A percentile compares a stretch with the other conserved stretches of the same genome.
Conservation (phyloP, 148 eudicot species). For the Euryodendron excelsum region DNA sequence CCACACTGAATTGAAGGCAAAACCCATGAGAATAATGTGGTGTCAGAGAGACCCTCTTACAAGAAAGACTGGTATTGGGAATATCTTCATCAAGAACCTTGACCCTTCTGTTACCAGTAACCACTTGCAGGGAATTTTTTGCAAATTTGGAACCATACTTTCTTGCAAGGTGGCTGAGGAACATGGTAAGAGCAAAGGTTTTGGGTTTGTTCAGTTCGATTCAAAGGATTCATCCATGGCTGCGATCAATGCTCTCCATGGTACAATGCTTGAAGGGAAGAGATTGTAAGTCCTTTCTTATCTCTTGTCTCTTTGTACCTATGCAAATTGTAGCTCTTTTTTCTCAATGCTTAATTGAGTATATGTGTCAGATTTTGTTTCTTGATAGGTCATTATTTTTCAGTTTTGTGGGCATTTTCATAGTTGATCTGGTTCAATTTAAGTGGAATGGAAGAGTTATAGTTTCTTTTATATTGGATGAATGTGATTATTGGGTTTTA, state of each 20-base stretch:
- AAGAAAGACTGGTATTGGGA: slow-evolving; percentile 39
- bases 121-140: slow-evolving; percentile 37
- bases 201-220: slow-evolving; percentile 53
- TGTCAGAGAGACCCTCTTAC: slow-evolving; percentile 38
- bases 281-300: slow-evolving; percentile 34
- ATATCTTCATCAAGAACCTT: slow-evolving; percentile 59
- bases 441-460: too few relatives aligned
- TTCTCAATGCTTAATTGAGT: not conserved
- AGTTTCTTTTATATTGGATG: not conserved
- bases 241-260: slow-evolving; percentile 44
- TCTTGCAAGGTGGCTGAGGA: slow-evolving; percentile 65
- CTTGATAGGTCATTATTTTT: too few relatives aligned
- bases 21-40: slow-evolving; percentile 62
- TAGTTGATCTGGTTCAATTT: not conserved
- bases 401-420: not conserved
- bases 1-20: slow-evolving; percentile 46
- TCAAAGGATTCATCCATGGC: slow-evolving; percentile 40
- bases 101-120: slow-evolving; percentile 37
- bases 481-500: not conserved
- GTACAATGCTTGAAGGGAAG: slow-evolving; percentile 40
- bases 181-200: slow-evolving; percentile 52
- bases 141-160: slow-evolving; percentile 41
- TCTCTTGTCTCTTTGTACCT: not conserved
- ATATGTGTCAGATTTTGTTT: not conserved
- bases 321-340: not conserved